Conservation (phyloP, 352 stramenopile species). For the Stramenopiles sp. region DNA sequence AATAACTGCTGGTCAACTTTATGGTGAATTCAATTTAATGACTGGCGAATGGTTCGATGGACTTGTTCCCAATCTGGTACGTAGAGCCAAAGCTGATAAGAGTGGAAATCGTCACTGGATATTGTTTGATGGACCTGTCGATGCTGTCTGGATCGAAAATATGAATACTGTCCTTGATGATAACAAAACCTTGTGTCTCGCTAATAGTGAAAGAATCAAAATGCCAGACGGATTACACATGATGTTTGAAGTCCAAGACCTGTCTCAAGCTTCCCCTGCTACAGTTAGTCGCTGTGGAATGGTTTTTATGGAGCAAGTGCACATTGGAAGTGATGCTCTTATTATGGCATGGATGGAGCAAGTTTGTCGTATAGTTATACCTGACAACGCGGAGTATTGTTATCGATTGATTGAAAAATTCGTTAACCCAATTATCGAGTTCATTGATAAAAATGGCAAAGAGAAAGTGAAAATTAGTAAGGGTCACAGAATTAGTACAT, state of each 20-base stretch:
- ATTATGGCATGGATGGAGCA: conserved; percentile 40
- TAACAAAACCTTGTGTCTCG: conserved; percentile 78
- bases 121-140: conserved; percentile 65
- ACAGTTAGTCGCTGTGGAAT: conserved; percentile 70
- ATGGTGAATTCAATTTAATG: conserved; percentile 75
- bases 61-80: conserved; percentile 70
- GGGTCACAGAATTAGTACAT: conserved; percentile 57
- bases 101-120: conserved; percentile 65
- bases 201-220: conserved; percentile 76
- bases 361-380: background rate
- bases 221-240: conserved; percentile 60
- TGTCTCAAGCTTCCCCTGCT: conserved; percentile 56
- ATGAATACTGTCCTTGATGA: conserved; percentile 86
- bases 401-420: conserved; percentile 51
- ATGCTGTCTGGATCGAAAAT: conserved; percentile 76
- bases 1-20: conserved; percentile 80
- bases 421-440: conserved; percentile 50
- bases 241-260: conserved; percentile 75
- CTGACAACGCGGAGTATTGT: conserved; percentile 42
- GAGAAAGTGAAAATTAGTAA: conserved; percentile 66
- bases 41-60: conserved; percentile 83
- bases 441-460: conserved; percentile 60
- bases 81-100: conserved; percentile 28
- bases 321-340: conserved; percentile 46
- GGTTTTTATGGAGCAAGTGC: conserved; percentile 73